Evolutionary conservation across 2,329 filamentous ascomycete species (phyloP).

Genomic region (Phyllachora maydis): DNA sequence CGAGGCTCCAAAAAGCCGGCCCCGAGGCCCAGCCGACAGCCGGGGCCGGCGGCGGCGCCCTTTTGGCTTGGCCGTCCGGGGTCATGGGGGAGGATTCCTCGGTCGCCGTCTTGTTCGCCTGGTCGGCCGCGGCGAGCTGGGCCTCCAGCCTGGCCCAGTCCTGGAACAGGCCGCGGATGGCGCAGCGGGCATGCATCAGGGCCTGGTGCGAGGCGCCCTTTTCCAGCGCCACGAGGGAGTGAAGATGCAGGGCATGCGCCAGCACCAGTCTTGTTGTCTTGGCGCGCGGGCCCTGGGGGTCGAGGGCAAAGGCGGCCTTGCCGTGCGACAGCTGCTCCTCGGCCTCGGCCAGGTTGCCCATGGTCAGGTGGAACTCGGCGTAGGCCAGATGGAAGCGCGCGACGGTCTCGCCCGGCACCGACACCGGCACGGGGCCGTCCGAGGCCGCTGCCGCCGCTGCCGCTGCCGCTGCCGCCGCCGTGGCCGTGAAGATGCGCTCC

Average conservation of each 20-base stretch:
- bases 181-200: slow-evolving; percentile 32
- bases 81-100: slow-evolving; percentile 1
- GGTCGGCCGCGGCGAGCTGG: slow-evolving; percentile 3
- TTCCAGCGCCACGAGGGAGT: slow-evolving; percentile 44
- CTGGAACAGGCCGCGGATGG: slow-evolving; percentile 31
- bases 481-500: slow-evolving; percentile 31
- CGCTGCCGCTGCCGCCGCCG: no score
- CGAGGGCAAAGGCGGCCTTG: slow-evolving; percentile 14
- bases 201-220: slow-evolving; percentile 37
- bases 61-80: slow-evolving; percentile 3
- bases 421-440: no score
- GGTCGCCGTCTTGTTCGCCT: slow-evolving; percentile 4
- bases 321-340: slow-evolving; percentile 18
- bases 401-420: slow-evolving; percentile 18
- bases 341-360: slow-evolving; percentile 44
- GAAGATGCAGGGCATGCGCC: slow-evolving; percentile 39
- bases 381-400: slow-evolving; percentile 45
- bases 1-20: slow-evolving; percentile 61
- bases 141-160: slow-evolving; percentile 33
- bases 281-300: slow-evolving; percentile 6
- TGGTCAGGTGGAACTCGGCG: slow-evolving; percentile 52
- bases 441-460: no score
- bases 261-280: slow-evolving; percentile 18
- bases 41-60: slow-evolving; percentile 9
- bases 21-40: slow-evolving; percentile 28